Percentiles rank a stretch among this genome's conserved stretches.
Conservation (phyloP, 768 basidiomycete species). For the Trametes punicea region DNA sequence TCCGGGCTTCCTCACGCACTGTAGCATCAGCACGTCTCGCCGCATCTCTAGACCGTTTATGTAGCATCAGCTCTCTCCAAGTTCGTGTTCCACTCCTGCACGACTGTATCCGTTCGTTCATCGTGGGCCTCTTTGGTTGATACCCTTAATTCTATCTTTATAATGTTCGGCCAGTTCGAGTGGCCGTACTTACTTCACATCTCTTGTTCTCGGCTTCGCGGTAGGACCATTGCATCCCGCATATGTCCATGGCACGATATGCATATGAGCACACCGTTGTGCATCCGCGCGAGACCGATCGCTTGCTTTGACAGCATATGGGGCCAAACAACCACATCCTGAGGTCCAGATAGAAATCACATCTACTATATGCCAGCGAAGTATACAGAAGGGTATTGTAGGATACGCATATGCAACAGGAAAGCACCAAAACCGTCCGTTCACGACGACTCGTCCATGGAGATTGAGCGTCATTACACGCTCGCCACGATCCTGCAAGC, state of each 20-base stretch:
- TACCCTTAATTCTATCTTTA: conserved; percentile 19
- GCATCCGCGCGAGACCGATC: no score
- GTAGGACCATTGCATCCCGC: background rate
- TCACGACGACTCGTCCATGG: background rate
- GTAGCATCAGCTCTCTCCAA: conserved; percentile 14
- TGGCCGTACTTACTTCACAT: background rate
- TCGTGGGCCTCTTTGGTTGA: background rate
- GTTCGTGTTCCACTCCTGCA: background rate
- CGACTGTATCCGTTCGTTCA: background rate
- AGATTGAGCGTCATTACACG: conserved; percentile 9
- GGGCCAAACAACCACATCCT: background rate
- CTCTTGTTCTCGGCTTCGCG: background rate
- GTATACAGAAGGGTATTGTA: conserved; percentile 22
- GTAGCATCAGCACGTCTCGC: conserved; percentile 10
- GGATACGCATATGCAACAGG: conserved; percentile 18
- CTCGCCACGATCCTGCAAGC: conserved; percentile 22
- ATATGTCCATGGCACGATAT: background rate
- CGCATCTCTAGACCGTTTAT: background rate
- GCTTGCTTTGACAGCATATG: no score
- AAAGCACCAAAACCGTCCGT: conserved; percentile 16
- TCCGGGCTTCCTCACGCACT: conserved; percentile 1
- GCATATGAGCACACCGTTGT: background rate
- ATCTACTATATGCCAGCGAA: conserved; percentile 17
- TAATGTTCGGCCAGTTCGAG: conserved; percentile 1
- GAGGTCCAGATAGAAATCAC: conserved; percentile 2